Conservation (phyloP, 768 basidiomycete genomes). For the Suillus subaureus region DNA sequence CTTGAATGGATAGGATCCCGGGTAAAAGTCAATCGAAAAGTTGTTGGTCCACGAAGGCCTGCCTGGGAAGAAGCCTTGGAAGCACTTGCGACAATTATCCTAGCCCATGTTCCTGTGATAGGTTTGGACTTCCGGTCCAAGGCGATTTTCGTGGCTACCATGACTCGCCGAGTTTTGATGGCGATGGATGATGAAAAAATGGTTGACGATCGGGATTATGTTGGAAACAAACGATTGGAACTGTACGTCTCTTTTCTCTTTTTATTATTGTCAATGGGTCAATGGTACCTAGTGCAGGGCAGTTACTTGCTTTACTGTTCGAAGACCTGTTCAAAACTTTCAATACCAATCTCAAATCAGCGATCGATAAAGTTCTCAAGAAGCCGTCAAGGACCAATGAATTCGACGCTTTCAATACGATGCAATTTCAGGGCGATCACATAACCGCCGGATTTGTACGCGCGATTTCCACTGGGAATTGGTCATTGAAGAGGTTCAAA, state of each 20-base stretch:
- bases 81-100: slow-evolving; percentile 94
- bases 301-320: slow-evolving; percentile 91
- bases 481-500: slow-evolving; percentile 98
- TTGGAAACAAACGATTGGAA: slow-evolving; percentile 98
- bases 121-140: slow-evolving; percentile 90
- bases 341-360: slow-evolving; percentile 91
- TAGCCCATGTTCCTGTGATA: slow-evolving; percentile 93
- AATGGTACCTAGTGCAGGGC: slow-evolving; percentile 72
- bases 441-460: slow-evolving; percentile 95
- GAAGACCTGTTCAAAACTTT: slow-evolving; percentile 99
- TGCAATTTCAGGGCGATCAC: slow-evolving; percentile 95
- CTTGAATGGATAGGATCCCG: slow-evolving; percentile 93
- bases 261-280: slow-evolving; percentile 15
- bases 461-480: slow-evolving; percentile 98
- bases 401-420: slow-evolving; percentile 92
- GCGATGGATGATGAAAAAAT: slow-evolving; percentile 96
- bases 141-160: slow-evolving; percentile 95
- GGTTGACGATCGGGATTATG: slow-evolving; percentile 98
- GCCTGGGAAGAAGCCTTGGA: slow-evolving; percentile 95
- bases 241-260: slow-evolving; percentile 57
- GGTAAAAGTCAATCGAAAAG: slow-evolving; percentile 83
- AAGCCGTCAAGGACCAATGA: slow-evolving; percentile 93
- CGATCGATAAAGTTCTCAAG: slow-evolving; percentile 96
- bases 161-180: slow-evolving; percentile 95
- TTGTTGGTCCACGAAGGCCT: slow-evolving; percentile 81